These are phyloP conservation scores for Diaporthe nobilis DNA, from an alignment of 2,329 filamentous ascomycete species.

Conservation along the genomic window DNA sequence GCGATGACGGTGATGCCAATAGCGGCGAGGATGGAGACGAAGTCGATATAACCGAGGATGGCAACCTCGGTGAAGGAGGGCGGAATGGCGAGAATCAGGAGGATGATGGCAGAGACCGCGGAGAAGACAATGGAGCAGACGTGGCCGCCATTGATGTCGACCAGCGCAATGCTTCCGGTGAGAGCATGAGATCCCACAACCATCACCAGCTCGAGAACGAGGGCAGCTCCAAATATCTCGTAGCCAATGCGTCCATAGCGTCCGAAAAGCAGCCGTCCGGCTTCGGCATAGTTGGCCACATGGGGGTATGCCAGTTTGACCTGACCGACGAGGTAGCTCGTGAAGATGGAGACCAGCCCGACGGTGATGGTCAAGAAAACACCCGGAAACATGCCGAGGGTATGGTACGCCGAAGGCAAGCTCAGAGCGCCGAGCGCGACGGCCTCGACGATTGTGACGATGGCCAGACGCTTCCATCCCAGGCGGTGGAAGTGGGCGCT, in stretches of 20 bases:
- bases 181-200: conserved; percentile 80
- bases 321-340: conserved; percentile 57
- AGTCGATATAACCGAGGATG: conserved; percentile 67
- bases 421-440: conserved; percentile 69
- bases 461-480: conserved; percentile 69
- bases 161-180: conserved; percentile 78
- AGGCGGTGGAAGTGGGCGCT: conserved; percentile 65
- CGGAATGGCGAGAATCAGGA: conserved; percentile 61
- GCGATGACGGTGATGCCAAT: conserved; percentile 77
- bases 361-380: conserved; percentile 53
- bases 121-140: conserved; percentile 62
- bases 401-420: conserved; percentile 66
- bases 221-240: conserved; percentile 73
- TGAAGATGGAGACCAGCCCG: conserved; percentile 57
- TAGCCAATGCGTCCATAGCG: conserved; percentile 61
- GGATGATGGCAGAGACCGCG: conserved; percentile 61
- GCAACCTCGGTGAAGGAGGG: conserved; percentile 65
- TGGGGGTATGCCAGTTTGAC: conserved; percentile 67
- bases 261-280: conserved; percentile 73
- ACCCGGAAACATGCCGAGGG: conserved; percentile 65
- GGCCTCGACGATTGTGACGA: conserved; percentile 70
- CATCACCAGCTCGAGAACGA: conserved; percentile 76
- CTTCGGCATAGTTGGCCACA: conserved; percentile 77
- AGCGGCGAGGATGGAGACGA: conserved; percentile 73
- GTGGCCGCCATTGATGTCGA: conserved; percentile 71